A percentile compares a stretch with the other conserved stretches of the same genome.
Conservation (phyloP, 1,284 basidiomycete genomes). For the Phylloporus gajari region DNA sequence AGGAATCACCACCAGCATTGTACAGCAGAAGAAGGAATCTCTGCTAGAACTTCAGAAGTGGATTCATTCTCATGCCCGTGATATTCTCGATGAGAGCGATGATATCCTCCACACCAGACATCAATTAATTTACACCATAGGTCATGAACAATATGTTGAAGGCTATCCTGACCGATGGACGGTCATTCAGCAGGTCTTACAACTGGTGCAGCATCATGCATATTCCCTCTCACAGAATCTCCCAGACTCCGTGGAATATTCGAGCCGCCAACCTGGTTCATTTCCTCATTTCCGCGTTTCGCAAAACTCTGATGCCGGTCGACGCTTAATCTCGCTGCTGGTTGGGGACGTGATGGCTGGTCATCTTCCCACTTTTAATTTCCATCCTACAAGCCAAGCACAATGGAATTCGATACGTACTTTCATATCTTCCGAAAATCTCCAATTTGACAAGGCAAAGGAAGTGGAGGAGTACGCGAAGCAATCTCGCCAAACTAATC, state of each 20-base stretch:
- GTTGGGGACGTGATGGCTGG: conserved; percentile 46
- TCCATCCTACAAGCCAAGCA: conserved; percentile 8
- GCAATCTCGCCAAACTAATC: background rate
- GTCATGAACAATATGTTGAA: conserved; percentile 51
- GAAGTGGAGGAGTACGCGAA: conserved; percentile 24
- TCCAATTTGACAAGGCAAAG: conserved; percentile 28
- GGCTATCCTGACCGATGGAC: conserved; percentile 58
- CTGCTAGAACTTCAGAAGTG: background rate
- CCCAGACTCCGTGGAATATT: conserved; percentile 21
- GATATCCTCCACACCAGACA: conserved; percentile 59
- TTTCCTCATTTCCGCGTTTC: conserved; percentile 52
- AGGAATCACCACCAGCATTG: too few relatives aligned
- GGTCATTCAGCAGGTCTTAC: conserved; percentile 52
- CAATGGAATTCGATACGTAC: conserved; percentile 26
- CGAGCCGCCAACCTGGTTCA: conserved; percentile 11
- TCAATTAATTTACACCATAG: conserved; percentile 59
- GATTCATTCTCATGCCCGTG: conserved; percentile 42
- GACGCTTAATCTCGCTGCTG: conserved; percentile 34
- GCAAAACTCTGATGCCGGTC: conserved; percentile 29
- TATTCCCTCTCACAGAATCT: background rate
- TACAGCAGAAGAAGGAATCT: too few relatives aligned
- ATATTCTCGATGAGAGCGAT: conserved; percentile 63
- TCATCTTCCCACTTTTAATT: conserved; percentile 24
- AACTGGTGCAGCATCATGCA: conserved; percentile 26
- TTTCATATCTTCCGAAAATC: conserved; percentile 32